These are phyloP conservation scores for Pythium coloratum DNA, from an alignment of 352 stramenopile species.

Conservation along the genomic window DNA sequence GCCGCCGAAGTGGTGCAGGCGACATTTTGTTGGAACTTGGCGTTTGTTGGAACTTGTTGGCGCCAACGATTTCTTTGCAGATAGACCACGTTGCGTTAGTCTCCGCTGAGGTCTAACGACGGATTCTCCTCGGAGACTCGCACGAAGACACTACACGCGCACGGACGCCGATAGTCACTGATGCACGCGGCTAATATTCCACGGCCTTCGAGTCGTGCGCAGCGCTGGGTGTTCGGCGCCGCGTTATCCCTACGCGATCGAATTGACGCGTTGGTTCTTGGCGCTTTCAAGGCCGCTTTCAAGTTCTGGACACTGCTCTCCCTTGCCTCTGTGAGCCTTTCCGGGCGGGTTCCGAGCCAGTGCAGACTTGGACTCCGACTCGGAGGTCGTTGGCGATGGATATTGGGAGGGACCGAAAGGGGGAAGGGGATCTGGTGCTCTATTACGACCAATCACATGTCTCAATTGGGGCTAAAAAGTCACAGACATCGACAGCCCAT, in stretches of 20 bases:
- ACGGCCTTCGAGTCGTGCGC: background rate
- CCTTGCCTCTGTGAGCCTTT: background rate
- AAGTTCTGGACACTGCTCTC: background rate
- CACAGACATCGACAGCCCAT: background rate
- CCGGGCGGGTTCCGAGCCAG: constrained; percentile 1
- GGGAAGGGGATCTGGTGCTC: background rate
- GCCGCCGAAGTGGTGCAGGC: constrained; percentile 8
- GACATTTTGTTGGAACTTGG: background rate
- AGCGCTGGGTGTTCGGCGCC: background rate
- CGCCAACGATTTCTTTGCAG: background rate
- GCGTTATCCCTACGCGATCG: background rate
- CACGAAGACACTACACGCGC: background rate
- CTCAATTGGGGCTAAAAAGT: background rate
- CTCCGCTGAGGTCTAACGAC: background rate
- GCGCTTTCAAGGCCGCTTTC: constrained; percentile 1
- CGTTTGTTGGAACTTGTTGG: background rate
- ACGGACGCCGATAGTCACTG: background rate
- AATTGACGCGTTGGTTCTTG: background rate
- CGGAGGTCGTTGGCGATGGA: constrained; percentile 5
- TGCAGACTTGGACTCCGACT: background rate
- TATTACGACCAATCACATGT: constrained; percentile 3
- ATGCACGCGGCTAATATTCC: too few species aligned
- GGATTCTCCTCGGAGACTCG: background rate
- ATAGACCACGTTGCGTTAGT: background rate
- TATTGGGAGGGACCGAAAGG: background rate